Conservation (phyloP, 208 protist genomes). For the Histomonas meleagridis region DNA sequence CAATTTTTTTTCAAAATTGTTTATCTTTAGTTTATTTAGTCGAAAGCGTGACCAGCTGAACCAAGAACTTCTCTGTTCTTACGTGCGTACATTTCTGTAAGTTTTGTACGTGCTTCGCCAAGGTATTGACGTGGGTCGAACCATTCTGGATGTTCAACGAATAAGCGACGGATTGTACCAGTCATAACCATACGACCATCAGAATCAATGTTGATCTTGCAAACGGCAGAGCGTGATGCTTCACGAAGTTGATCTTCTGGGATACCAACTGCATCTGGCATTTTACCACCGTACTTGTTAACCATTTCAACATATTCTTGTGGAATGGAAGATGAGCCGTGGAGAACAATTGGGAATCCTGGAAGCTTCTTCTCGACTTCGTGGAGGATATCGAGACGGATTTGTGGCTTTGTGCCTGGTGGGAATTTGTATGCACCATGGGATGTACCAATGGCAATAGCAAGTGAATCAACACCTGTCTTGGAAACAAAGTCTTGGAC, state of each 20-base stretch:
- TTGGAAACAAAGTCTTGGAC: constrained; percentile 44
- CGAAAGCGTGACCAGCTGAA: neutral
- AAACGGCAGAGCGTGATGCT: constrained; percentile 44
- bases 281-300: constrained; percentile 52
- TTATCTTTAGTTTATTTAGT: too few relatives aligned
- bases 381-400: constrained; percentile 47
- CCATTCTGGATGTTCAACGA: constrained; percentile 46
- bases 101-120: constrained; percentile 36
- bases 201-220: constrained; percentile 55
- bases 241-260: constrained; percentile 44
- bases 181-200: constrained; percentile 51
- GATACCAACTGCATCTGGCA: constrained; percentile 49
- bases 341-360: constrained; percentile 48
- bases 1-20: too few relatives aligned
- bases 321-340: constrained; percentile 53
- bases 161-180: constrained; percentile 46
- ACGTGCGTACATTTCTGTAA: neutral
- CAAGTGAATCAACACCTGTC: constrained; percentile 52
- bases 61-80: constrained; percentile 15
- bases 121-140: constrained; percentile 54
- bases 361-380: constrained; percentile 39
- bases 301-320: constrained; percentile 42
- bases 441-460: constrained; percentile 53
- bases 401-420: constrained; percentile 19
- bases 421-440: constrained; percentile 57